phyloP scores from a whole-genome alignment of 2,329 filamentous ascomycete species.

The Botryotinia convoluta region DNA sequence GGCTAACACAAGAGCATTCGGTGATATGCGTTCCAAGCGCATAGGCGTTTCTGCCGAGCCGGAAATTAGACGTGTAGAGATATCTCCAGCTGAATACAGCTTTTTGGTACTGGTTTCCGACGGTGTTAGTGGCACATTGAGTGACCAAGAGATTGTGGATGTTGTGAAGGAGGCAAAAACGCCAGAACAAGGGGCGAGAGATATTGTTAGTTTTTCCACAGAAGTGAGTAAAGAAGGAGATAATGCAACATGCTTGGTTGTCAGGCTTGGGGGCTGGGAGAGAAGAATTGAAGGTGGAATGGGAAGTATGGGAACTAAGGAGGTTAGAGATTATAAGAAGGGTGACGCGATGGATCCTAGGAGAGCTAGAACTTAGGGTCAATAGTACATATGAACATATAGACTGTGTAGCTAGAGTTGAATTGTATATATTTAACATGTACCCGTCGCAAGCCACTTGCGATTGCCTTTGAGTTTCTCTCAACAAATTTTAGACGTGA shows the following conservation, averaged over 20 bases:
- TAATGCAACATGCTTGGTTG: slow-evolving; percentile 67
- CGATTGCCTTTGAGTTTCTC: neutral
- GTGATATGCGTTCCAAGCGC: slow-evolving; percentile 87
- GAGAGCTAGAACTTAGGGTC: slow-evolving; percentile 46
- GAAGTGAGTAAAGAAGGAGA: slow-evolving; percentile 66
- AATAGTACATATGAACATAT: slow-evolving; percentile 1
- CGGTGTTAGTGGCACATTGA: slow-evolving; percentile 80
- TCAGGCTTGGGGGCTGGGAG: slow-evolving; percentile 68
- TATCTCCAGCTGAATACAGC: slow-evolving; percentile 79
- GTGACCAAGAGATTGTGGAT: slow-evolving; percentile 94
- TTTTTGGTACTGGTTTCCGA: slow-evolving; percentile 89
- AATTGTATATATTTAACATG: neutral
- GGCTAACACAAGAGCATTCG: slow-evolving; percentile 91
- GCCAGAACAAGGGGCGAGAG: slow-evolving; percentile 77
- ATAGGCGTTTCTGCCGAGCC: slow-evolving; percentile 94
- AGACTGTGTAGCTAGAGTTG: neutral
- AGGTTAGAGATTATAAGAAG: slow-evolving; percentile 80
- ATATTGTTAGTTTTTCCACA: slow-evolving; percentile 82
- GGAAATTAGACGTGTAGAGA: slow-evolving; percentile 75
- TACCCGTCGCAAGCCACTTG: neutral
- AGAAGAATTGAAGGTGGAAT: slow-evolving; percentile 77
- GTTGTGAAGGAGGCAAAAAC: slow-evolving; percentile 91
- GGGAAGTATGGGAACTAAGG: slow-evolving; percentile 87
- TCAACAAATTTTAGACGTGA: neutral
- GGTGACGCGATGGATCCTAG: slow-evolving; percentile 80